Base-by-base conservation (phyloP, 1,284 basidiomycete genomes). In the Heliocybe sulcata region DNA sequence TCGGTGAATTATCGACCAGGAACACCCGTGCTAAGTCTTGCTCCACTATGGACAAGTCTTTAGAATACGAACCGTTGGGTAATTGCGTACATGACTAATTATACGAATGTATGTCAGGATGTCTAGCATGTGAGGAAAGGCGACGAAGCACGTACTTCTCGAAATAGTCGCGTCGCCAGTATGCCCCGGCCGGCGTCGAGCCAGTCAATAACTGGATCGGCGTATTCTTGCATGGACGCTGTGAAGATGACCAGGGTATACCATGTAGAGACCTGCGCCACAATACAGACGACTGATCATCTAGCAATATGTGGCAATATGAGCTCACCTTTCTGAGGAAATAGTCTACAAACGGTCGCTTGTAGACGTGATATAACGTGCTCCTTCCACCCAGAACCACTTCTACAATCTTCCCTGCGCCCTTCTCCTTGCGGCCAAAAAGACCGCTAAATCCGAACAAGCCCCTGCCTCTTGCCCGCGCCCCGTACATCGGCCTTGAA, bases 121-220 rank as follows among this genome's bases (percentile, higher is more conserved):
- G 29, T 25, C 14, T 19, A 33, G 10, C 4, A 55, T 51, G 55
- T 50, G 56, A 54, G 22, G 45, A 45, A 45, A 45, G 51, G 54
- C 23, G 35, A 72, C 10, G 25, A 52, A 22, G 45, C 14, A 35
- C 88, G 60, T 55, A 92, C 92, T 74, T 98, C 94, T 57, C 96
- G 83, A 70, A 98, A 99, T 58, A 98, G 78, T 35, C 94, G 83
- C 58, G 89, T 88, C 0, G 80, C 82, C 45, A 99, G 83, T 56
- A 99, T 89, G 8, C 92, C 93, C 50, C 93, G 80, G 2, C 96
- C 96, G 57, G 90, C 93, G 67, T 99, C 96, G 56, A 99, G 75
- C 96, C 97, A 99, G 72, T 99, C 97, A 63, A 99, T 99, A 26
- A 99, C 96, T 0, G 97, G 96, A 74, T 99, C 96, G 56, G 96